Conservation (phyloP, 202 grass and related monocot genomes). For the Schoenoplectus triqueter region DNA sequence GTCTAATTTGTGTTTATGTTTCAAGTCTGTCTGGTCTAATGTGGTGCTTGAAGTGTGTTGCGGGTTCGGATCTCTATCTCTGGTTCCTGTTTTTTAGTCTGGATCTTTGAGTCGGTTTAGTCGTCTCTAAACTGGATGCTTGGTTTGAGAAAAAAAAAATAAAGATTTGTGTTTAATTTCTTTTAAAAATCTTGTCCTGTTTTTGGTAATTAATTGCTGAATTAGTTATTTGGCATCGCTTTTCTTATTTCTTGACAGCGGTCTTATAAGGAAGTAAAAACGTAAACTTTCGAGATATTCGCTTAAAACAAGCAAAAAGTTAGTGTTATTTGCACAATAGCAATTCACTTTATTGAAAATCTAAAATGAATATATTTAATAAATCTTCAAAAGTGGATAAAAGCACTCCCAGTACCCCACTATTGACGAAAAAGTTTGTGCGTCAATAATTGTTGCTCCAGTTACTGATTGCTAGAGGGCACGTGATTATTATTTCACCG, state of each 20-base stretch:
- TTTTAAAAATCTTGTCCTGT: not conserved
- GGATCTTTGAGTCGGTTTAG: constrained; percentile 40
- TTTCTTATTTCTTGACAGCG: not conserved
- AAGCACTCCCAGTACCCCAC: not conserved
- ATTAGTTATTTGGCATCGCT: not conserved
- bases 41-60: not conserved
- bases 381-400: not conserved
- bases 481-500: not conserved
- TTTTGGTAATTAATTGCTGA: constrained; percentile 13
- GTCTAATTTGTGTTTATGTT: not conserved
- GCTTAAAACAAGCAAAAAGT: not conserved
- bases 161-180: constrained; percentile 11
- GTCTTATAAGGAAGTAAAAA: not conserved
- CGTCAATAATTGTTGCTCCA: not conserved
- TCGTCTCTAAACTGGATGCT: constrained; percentile 20
- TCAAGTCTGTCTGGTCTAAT: not conserved
- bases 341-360: not conserved
- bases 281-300: not conserved
- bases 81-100: constrained; percentile 38
- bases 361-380: not conserved
- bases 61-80: constrained; percentile 4
- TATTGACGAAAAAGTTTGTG: not conserved
- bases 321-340: too few relatives aligned
- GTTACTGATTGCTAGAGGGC: not conserved
- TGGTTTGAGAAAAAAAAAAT: constrained; percentile 26